These are phyloP conservation scores for Aaosphaeria arxii DNA, from an alignment of 2,329 filamentous ascomycete species.

Conservation along the genomic window DNA sequence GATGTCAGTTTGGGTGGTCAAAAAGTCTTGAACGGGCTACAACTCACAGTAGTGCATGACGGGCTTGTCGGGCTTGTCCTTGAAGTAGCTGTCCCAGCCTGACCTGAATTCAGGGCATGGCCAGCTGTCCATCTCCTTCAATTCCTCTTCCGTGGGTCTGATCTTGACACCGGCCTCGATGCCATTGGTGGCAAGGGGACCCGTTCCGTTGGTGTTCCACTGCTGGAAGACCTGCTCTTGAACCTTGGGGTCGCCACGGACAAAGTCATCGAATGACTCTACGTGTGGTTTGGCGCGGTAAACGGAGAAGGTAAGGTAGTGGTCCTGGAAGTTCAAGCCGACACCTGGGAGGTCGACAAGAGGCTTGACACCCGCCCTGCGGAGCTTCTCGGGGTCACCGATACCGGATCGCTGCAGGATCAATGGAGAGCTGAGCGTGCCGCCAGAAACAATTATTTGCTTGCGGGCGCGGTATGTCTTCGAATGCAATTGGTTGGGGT, in stretches of 20 bases:
- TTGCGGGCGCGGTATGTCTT: constrained; percentile 66
- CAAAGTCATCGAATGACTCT: constrained; percentile 79
- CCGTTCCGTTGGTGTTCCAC: constrained; percentile 77
- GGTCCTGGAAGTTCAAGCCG: constrained; percentile 74
- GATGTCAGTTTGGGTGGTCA: background rate
- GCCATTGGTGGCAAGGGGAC: constrained; percentile 72
- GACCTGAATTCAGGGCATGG: constrained; percentile 70
- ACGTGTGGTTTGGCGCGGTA: constrained; percentile 72
- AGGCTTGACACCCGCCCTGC: constrained; percentile 64
- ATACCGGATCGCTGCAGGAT: constrained; percentile 75
- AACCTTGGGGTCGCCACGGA: constrained; percentile 67
- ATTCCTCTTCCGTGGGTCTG: constrained; percentile 65
- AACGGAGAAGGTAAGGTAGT: constrained; percentile 68
- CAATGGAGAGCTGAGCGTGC: constrained; percentile 69
- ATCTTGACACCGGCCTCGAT: constrained; percentile 80
- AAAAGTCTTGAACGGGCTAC: background rate
- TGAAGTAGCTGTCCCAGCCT: constrained; percentile 80
- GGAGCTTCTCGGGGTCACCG: constrained; percentile 69
- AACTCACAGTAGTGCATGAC: constrained; percentile 72
- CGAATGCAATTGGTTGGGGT: constrained; percentile 50
- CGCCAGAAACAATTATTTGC: constrained; percentile 70
- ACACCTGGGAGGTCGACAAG: constrained; percentile 70
- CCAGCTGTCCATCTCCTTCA: constrained; percentile 67
- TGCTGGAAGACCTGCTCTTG: constrained; percentile 74
- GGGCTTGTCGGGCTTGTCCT: constrained; percentile 80